These are phyloP conservation scores for Phytophthora macrochlamydospora DNA, from an alignment of 352 stramenopile genomes.

Conservation along the genomic window DNA sequence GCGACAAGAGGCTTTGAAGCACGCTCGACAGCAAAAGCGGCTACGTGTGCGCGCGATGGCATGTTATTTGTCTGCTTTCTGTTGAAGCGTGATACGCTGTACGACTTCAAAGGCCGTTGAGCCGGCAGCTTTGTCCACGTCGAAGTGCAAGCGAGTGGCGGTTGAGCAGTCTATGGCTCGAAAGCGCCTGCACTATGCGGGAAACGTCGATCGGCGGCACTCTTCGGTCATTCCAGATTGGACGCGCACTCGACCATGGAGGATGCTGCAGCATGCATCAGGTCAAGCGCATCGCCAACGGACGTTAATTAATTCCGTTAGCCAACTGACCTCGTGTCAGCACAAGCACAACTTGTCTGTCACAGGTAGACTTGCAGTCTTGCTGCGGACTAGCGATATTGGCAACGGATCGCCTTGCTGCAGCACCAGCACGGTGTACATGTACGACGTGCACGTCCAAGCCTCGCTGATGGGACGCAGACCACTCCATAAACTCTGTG, in stretches of 20 bases:
- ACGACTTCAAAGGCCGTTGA: no score
- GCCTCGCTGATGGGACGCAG: neutral
- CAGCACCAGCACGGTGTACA: neutral
- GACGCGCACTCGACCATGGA: neutral
- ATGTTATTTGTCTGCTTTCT: no score
- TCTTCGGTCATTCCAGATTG: neutral
- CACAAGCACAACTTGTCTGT: neutral
- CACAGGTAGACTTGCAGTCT: neutral
- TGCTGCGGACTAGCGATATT: neutral
- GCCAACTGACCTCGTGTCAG: neutral
- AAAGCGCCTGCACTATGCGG: neutral
- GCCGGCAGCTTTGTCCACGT: neutral
- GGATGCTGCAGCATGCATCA: neutral
- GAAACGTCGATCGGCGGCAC: neutral
- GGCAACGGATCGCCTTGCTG: neutral
- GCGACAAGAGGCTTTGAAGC: no score
- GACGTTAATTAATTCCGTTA: neutral
- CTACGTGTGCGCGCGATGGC: no score
- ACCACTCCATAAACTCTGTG: neutral
- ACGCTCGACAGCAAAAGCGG: no score
- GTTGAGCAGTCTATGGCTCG: neutral
- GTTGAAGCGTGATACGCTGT: no score
- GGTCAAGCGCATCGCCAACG: neutral
- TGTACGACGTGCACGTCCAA: neutral
- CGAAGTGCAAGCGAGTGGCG: neutral